These are phyloP conservation scores for Pyrenochaeta sp. DNA, from an alignment of 2,329 filamentous ascomycete species.

Conservation along the genomic window DNA sequence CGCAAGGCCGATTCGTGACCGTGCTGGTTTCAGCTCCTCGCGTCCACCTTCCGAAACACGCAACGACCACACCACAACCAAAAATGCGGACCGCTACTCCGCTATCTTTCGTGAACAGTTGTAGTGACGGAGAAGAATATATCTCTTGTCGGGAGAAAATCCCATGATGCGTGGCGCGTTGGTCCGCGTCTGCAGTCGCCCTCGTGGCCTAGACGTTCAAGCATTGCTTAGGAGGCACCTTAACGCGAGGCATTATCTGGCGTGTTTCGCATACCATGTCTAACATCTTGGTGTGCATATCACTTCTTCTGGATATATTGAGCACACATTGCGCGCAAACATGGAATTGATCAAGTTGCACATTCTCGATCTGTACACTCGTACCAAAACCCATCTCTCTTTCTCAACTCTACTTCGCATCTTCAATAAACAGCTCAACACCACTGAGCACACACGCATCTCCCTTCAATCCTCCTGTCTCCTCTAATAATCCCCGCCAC, in stretches of 20 bases:
- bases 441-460: background rate
- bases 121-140: conserved; percentile 8
- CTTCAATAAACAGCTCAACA: background rate
- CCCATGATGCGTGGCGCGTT: conserved; percentile 16
- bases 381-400: background rate
- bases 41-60: conserved; percentile 17
- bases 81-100: conserved; percentile 24
- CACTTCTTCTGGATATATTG: conserved; percentile 25
- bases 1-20: conserved; percentile 17
- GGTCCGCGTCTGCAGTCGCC: conserved; percentile 20
- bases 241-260: conserved; percentile 30
- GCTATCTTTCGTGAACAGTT: conserved; percentile 13
- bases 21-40: conserved; percentile 25
- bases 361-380: background rate
- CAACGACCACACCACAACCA: conserved; percentile 8
- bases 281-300: conserved; percentile 11
- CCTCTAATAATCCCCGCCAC: conserved; percentile 4
- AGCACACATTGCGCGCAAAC: conserved; percentile 12
- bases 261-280: conserved; percentile 34
- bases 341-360: background rate
- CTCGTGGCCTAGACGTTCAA: conserved; percentile 29
- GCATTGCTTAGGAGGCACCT: conserved; percentile 20
- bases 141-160: conserved; percentile 1
- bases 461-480: background rate
- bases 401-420: background rate